Evolutionary conservation across 306 rosid genomes (phyloP), one percentile per base, ranked within the genome.

Genomic region (Medicago ruthenica): DNA sequence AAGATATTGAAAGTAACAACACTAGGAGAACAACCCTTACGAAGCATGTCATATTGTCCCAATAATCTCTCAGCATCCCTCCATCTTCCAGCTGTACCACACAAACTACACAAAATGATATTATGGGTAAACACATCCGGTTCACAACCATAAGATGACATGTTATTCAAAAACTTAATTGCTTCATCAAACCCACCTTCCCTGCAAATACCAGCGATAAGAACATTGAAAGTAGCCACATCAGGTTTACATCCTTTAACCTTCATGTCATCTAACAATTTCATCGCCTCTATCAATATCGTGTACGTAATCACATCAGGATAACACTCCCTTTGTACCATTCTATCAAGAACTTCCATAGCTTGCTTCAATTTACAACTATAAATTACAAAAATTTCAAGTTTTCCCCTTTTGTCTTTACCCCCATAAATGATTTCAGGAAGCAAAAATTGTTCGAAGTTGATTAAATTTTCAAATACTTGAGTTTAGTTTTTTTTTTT

Each of bases 1-100:
- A 96, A 87, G 75, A 92, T 96, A 75, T 96, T 96, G 89, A 96
- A 96, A 83, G 99, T 96, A 37, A 96, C 99, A 65, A 92, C 98
- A 82, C 96, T 92, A 9, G 98, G 99, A 70, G 99, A 80, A 76
- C 96, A 92, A 7, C 98, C 98, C 85, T 86, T 90, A 4, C 87
- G 83, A 67, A 90, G 85, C 99, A 96, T 92, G 37, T 96, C 96
- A 7, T 86, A n/a, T n/a, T n/a, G n/a, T n/a, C n/a, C 54, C 72
- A 96, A 50, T 12, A 96, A 82, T 67, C 75, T 92, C 80, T 92
- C 98, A 8, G 97, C 97, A 83, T 92, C 98, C 97, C 84, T 87
- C 98, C 98, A 96, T 85, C 99, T 83, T 34, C 93, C 93, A 0
- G n/a, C n/a, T n/a, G 96, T 96, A 76, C 98, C 86, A 78, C 98